These are phyloP conservation scores for Dendrocalamus latiflorus DNA, from an alignment of 202 grass and related monocot genomes.

Conservation along the genomic window DNA sequence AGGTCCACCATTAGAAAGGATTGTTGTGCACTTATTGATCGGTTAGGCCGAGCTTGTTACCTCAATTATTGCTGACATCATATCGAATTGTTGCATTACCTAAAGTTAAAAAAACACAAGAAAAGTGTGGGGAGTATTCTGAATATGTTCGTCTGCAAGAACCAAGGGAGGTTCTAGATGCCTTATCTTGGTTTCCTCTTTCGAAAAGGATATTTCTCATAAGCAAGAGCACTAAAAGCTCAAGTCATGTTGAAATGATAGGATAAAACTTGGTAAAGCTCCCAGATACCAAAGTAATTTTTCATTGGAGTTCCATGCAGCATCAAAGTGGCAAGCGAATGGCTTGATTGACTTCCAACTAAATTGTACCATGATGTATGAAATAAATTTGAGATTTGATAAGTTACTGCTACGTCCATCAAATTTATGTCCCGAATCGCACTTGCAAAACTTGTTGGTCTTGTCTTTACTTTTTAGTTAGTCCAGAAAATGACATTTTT, in stretches of 20 bases:
- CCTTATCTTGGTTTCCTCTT: background rate
- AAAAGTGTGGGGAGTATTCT: background rate
- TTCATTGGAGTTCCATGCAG: background rate
- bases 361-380: background rate
- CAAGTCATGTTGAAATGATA: background rate
- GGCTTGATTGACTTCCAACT: background rate
- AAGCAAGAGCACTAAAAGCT: background rate
- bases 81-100: background rate
- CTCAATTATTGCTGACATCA: slow-evolving; percentile 8
- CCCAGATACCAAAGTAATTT: background rate
- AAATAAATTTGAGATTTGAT: background rate
- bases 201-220: background rate
- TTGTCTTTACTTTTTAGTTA: background rate
- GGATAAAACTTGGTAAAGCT: background rate
- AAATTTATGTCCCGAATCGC: background rate
- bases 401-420: background rate
- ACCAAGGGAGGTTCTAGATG: background rate
- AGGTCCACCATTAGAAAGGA: background rate
- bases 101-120: too few relatives aligned
- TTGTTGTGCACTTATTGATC: background rate
- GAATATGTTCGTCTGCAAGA: background rate
- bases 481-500: background rate
- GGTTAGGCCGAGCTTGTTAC: background rate
- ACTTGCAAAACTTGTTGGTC: background rate
- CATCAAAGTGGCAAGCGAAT: background rate